Conservation (phyloP, 2,329 filamentous ascomycete genomes). For the Magnaporthiopsis poae region DNA sequence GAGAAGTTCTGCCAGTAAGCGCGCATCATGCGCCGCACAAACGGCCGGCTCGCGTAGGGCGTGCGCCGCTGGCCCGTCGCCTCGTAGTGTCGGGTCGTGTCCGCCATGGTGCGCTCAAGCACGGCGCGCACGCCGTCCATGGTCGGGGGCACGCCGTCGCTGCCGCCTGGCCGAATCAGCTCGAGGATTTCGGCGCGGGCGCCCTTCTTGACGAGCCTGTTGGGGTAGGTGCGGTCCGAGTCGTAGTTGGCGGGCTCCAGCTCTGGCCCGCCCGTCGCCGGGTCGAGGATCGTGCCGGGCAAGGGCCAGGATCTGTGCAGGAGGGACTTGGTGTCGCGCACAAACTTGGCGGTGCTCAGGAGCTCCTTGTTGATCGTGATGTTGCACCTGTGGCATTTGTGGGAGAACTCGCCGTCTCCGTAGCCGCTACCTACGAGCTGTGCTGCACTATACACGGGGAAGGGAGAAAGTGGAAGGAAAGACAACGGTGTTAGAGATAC, state of each 20-base stretch:
- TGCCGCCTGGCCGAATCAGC: constrained; percentile 24
- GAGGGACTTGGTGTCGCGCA: constrained; percentile 42
- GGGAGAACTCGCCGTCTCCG: constrained; percentile 46
- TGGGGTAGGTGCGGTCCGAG: constrained; percentile 41
- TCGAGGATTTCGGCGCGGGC: constrained; percentile 33
- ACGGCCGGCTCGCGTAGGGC: constrained; percentile 26
- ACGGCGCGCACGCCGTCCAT: not conserved
- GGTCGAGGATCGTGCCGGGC: constrained; percentile 56
- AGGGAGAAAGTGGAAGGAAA: too few species aligned
- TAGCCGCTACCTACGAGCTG: constrained; percentile 45
- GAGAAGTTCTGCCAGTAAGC: constrained; percentile 61
- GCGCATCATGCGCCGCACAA: constrained; percentile 58
- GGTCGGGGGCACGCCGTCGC: too few species aligned
- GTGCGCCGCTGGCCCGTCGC: constrained; percentile 7
- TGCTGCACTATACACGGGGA: constrained; percentile 9
- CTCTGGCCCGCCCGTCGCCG: constrained; percentile 40
- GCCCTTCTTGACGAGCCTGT: constrained; percentile 40
- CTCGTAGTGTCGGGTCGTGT: constrained; percentile 12
- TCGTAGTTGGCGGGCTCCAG: constrained; percentile 15
- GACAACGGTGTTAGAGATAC: not conserved
- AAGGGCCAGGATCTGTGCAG: constrained; percentile 42
- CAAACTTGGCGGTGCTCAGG: constrained; percentile 54
- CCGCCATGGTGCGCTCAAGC: not conserved
- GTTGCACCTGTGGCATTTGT: constrained; percentile 41
- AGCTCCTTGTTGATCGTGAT: constrained; percentile 43